These are phyloP conservation scores for Starmerella sp. DNA, from an alignment of 805 yeast species.

Conservation along the genomic window DNA sequence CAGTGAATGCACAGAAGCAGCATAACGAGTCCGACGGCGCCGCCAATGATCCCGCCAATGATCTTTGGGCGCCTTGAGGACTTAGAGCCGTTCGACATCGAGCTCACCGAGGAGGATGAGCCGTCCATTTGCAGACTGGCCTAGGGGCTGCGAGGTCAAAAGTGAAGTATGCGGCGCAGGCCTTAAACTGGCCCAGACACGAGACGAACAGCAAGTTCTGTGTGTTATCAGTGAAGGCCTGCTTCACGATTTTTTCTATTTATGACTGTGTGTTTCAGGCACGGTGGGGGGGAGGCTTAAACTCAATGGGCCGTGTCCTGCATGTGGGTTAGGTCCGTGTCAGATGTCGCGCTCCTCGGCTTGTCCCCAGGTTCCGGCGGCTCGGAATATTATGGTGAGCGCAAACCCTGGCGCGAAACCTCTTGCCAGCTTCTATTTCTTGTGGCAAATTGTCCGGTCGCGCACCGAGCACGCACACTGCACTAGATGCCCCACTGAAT, in stretches of 20 bases:
- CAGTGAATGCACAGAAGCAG: constrained; percentile 5
- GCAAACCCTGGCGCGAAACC: too few relatives aligned
- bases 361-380: background rate
- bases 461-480: too few relatives aligned
- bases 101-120: background rate
- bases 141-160: background rate
- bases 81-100: background rate
- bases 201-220: background rate
- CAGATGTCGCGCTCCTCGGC: background rate
- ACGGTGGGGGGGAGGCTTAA: constrained; percentile 2
- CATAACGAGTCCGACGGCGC: constrained; percentile 9
- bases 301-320: background rate
- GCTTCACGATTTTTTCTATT: background rate
- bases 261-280: background rate
- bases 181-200: background rate
- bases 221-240: background rate
- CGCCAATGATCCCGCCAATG: constrained; percentile 16
- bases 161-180: background rate
- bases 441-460: too few relatives aligned
- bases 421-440: too few relatives aligned
- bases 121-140: constrained; percentile 2
- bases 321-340: background rate
- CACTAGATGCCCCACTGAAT: background rate
- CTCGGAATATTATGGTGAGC: too few relatives aligned
- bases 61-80: background rate